Evolutionary conservation across 2,329 filamentous ascomycete genomes (phyloP).

Genomic region (Aspergillus ochraceus): DNA sequence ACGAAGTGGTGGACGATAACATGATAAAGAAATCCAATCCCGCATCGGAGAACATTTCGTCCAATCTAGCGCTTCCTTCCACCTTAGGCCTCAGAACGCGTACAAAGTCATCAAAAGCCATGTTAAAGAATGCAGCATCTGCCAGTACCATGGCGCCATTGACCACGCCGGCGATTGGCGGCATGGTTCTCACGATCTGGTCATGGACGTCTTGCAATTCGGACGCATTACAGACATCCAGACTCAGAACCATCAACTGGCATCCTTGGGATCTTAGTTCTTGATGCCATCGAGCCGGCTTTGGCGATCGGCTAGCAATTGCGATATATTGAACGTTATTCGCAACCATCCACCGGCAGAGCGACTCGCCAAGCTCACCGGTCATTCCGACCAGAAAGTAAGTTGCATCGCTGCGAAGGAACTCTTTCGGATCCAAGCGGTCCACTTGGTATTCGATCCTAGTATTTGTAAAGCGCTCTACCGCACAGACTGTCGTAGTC

Average conservation of each 20-base stretch:
- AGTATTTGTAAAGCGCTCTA: neutral
- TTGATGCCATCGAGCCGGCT: neutral
- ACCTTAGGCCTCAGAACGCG: slow-evolving; percentile 36
- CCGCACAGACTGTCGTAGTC: neutral
- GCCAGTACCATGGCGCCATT: neutral
- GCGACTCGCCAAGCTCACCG: neutral
- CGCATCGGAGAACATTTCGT: slow-evolving; percentile 22
- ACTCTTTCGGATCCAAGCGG: neutral
- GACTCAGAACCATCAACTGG: neutral
- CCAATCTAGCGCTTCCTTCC: slow-evolving; percentile 38
- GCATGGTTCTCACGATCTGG: neutral
- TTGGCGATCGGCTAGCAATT: neutral
- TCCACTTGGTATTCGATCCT: neutral
- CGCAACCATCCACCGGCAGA: neutral
- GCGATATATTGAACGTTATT: neutral
- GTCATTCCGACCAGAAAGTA: neutral
- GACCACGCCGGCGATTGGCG: neutral
- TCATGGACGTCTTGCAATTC: neutral
- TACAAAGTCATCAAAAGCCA: neutral
- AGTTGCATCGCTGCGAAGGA: neutral
- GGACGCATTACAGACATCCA: neutral
- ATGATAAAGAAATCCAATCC: slow-evolving; percentile 46
- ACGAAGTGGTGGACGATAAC: slow-evolving; percentile 33
- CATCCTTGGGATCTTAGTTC: neutral
- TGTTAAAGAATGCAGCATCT: neutral